Conservation (phyloP, 768 basidiomycete genomes). For the Hemileccinum rubropunctum region DNA sequence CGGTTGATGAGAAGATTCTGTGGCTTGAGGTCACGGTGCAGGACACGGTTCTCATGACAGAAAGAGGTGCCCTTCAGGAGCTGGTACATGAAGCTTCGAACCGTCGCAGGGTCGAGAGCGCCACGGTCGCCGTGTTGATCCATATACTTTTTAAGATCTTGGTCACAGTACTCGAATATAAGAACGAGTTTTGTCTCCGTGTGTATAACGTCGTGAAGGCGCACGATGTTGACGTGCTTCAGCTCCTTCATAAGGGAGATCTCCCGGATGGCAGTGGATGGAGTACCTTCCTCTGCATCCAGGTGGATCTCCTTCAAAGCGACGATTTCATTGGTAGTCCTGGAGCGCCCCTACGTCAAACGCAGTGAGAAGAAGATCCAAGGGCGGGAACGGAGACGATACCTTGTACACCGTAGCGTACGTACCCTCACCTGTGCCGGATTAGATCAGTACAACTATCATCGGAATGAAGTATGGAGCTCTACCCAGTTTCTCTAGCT, state of each 20-base stretch:
- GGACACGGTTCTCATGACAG: slow-evolving; percentile 97
- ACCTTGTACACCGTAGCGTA: slow-evolving; percentile 99
- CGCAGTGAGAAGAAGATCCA: not conserved
- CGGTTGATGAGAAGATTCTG: slow-evolving; percentile 98
- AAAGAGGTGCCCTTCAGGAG: slow-evolving; percentile 96
- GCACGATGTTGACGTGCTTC: slow-evolving; percentile 97
- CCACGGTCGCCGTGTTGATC: slow-evolving; percentile 96
- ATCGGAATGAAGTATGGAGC: not conserved
- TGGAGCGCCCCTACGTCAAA: slow-evolving; percentile 73
- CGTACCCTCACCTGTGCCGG: slow-evolving; percentile 72
- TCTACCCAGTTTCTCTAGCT: slow-evolving; percentile 87
- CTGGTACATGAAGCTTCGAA: slow-evolving; percentile 98
- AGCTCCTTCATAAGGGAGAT: slow-evolving; percentile 99
- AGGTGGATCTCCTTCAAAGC: slow-evolving; percentile 99
- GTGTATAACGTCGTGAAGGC: slow-evolving; percentile 98
- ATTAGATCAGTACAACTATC: slow-evolving; percentile 5
- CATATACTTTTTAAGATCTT: slow-evolving; percentile 99
- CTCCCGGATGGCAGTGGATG: slow-evolving; percentile 97
- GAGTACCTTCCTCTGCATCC: slow-evolving; percentile 98
- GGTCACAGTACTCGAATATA: slow-evolving; percentile 98
- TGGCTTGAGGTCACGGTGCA: slow-evolving; percentile 97
- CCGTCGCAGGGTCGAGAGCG: slow-evolving; percentile 82
- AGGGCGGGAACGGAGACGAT: slow-evolving; percentile 7
- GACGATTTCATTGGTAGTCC: slow-evolving; percentile 98
- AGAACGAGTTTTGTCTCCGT: slow-evolving; percentile 97